phyloP scores from a whole-genome alignment of 192 early-diverging fungal genomes.

The Coemansia sp. region DNA sequence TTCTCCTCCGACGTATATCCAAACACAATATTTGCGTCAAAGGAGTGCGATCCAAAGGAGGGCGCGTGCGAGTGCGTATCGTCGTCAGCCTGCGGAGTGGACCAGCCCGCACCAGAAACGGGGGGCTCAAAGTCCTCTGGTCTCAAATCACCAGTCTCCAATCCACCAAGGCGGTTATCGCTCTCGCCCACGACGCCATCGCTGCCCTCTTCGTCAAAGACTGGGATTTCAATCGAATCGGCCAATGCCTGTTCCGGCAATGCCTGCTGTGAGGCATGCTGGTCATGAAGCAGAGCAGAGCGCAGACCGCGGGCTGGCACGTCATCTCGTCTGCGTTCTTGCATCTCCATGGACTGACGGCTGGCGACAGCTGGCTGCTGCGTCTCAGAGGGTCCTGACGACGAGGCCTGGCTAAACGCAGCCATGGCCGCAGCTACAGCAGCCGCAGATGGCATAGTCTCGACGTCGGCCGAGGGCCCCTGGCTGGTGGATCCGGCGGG shows the following conservation, averaged over 20 bases:
- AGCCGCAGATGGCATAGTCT: neutral
- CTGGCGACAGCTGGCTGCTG: neutral
- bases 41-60: constrained; percentile 33
- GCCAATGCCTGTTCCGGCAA: constrained; percentile 7
- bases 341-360: constrained; percentile 4
- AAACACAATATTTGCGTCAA: constrained; percentile 44
- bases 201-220: neutral
- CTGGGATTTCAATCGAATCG: constrained; percentile 11
- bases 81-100: constrained; percentile 12
- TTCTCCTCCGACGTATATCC: constrained; percentile 44
- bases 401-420: neutral
- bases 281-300: constrained; percentile 6
- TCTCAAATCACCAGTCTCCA: neutral
- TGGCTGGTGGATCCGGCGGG: neutral
- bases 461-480: neutral
- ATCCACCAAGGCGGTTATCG: neutral
- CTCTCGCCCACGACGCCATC: neutral
- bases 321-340: constrained; percentile 8
- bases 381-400: neutral
- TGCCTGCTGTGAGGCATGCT: neutral
- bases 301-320: constrained; percentile 13
- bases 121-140: constrained; percentile 12
- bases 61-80: constrained; percentile 17
- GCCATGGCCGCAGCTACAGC: neutral
- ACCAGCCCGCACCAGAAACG: neutral